Evolutionary conservation across 2,329 filamentous ascomycete species (phyloP).

Genomic region (Aspergillus neoniger): DNA sequence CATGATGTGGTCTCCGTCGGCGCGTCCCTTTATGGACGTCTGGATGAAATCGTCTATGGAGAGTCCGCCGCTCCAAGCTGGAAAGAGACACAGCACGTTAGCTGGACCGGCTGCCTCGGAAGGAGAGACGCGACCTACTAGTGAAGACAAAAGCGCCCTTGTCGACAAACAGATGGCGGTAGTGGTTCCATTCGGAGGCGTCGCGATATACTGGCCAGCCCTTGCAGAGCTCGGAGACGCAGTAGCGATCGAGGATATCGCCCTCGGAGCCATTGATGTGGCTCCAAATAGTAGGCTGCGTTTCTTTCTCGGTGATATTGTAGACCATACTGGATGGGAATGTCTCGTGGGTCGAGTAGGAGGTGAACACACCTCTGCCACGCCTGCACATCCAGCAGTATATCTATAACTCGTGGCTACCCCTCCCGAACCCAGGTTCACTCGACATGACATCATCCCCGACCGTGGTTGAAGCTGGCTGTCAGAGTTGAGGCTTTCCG

Average conservation of each 20-base stretch:
- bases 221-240: constrained; percentile 6
- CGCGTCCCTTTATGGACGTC: background rate
- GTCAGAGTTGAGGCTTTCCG: background rate
- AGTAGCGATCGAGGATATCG: background rate
- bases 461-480: background rate
- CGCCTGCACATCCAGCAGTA: background rate
- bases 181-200: constrained; percentile 6
- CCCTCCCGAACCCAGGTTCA: background rate
- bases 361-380: background rate
- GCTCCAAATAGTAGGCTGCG: constrained; percentile 1
- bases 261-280: constrained; percentile 3
- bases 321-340: background rate
- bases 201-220: constrained; percentile 5
- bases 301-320: constrained; percentile 4
- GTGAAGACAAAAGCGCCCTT: constrained; percentile 6
- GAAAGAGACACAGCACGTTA: background rate
- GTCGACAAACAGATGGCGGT: background rate
- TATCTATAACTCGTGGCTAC: background rate
- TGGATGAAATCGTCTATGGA: background rate
- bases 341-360: background rate
- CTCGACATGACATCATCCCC: background rate
- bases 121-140: background rate
- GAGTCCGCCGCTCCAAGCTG: constrained; percentile 5
- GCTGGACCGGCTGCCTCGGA: background rate
- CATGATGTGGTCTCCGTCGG: constrained; percentile 4